Conservation (phyloP, 2,329 filamentous ascomycete genomes). For the Ascochyta viciae-villosae region DNA sequence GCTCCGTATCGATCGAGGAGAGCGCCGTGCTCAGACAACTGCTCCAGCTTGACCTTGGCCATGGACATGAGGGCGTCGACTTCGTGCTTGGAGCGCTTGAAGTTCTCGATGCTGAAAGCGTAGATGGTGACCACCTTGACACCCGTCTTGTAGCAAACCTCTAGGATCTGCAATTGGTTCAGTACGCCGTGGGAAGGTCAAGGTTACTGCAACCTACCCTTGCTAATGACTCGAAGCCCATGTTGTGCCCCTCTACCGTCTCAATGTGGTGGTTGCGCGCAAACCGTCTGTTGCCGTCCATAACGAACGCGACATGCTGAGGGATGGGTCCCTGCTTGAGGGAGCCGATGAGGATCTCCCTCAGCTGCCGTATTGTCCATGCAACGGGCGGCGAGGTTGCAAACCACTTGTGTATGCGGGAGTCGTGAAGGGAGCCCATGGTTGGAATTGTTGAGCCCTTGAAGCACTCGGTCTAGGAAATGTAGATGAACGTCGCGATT, state of each 20-base stretch:
- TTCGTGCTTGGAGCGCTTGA: constrained; percentile 94
- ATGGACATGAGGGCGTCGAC: constrained; percentile 98
- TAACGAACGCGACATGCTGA: constrained; percentile 97
- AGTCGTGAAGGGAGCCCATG: constrained; percentile 63
- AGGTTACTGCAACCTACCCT: constrained; percentile 62
- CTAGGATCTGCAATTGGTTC: constrained; percentile 69
- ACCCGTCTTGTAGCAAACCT: constrained; percentile 97
- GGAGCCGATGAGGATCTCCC: constrained; percentile 86
- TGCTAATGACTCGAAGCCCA: constrained; percentile 94
- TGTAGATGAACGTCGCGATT: constrained; percentile 18
- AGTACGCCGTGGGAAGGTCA: not conserved
- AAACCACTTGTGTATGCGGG: constrained; percentile 74
- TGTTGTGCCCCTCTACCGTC: constrained; percentile 92
- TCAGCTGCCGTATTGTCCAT: constrained; percentile 80
- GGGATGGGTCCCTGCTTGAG: constrained; percentile 90
- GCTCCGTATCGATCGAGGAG: constrained; percentile 92
- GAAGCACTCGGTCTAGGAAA: constrained; percentile 20
- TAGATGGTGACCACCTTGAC: constrained; percentile 98
- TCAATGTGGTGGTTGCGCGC: constrained; percentile 91
- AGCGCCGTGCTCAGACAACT: constrained; percentile 91
- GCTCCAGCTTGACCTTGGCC: constrained; percentile 91
- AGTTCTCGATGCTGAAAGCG: constrained; percentile 99
- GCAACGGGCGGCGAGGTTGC: constrained; percentile 88
- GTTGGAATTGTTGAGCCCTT: constrained; percentile 14
- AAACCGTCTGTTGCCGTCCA: constrained; percentile 97